Evolutionary conservation across 352 stramenopile genomes (phyloP).

Genomic region (Phytophthora chlamydospora): DNA sequence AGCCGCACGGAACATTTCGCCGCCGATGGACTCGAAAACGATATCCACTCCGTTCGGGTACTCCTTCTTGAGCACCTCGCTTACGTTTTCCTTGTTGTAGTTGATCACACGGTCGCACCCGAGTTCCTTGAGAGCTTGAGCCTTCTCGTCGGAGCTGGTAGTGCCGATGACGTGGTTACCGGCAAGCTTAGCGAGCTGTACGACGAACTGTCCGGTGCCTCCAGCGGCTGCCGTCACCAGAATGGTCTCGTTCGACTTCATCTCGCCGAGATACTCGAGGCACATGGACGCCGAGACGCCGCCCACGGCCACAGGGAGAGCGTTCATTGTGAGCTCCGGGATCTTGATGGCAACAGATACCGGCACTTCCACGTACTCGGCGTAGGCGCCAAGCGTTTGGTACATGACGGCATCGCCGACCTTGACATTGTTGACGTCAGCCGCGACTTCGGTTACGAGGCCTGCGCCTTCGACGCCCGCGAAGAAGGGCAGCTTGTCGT

Average conservation of each 20-base stretch:
- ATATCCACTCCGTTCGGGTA: slow-evolving; percentile 44
- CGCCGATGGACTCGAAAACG: slow-evolving; percentile 42
- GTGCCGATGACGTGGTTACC: slow-evolving; percentile 61
- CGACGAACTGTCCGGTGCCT: slow-evolving; percentile 77
- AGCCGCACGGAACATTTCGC: slow-evolving; percentile 37
- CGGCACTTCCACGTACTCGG: slow-evolving; percentile 52
- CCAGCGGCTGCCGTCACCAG: slow-evolving; percentile 45
- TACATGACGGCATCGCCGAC: slow-evolving; percentile 42
- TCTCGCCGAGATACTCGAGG: slow-evolving; percentile 35
- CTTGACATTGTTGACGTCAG: slow-evolving; percentile 29
- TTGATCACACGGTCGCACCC: slow-evolving; percentile 65
- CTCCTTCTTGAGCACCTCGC: slow-evolving; percentile 44
- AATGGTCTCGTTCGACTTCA: slow-evolving; percentile 40
- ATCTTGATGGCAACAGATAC: slow-evolving; percentile 30
- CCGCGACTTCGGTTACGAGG: slow-evolving; percentile 37
- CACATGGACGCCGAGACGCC: slow-evolving; percentile 50
- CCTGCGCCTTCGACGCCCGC: slow-evolving; percentile 52
- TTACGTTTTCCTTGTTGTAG: slow-evolving; percentile 61
- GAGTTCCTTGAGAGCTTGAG: slow-evolving; percentile 50
- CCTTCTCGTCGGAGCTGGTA: slow-evolving; percentile 72
- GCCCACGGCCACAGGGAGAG: slow-evolving; percentile 44
- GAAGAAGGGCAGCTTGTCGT: slow-evolving; percentile 39
- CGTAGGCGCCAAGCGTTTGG: slow-evolving; percentile 49
- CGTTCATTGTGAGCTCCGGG: slow-evolving; percentile 21
- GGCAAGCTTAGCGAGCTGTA: slow-evolving; percentile 76